Base-by-base conservation (phyloP, 225 moss, liverwort and hornwort genomes). In the Sphagnum contortum region DNA sequence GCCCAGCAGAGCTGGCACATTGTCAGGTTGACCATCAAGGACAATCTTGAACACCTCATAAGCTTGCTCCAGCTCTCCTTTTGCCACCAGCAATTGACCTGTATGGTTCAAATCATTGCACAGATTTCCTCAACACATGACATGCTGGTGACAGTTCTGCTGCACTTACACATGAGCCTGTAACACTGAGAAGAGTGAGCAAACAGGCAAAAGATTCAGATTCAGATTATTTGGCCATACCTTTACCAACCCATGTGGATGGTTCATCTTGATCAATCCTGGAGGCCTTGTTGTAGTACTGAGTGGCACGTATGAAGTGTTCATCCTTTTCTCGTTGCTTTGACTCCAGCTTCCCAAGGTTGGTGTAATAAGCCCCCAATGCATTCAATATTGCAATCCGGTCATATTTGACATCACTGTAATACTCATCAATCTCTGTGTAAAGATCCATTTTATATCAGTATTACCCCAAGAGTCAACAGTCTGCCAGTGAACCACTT, bases 221-320 rank as follows among this genome's bases (percentile, higher is more conserved):
- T 12, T 48, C 44, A 45, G 59, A 7, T 11, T 45, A 68, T 12
- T 5, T 49, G 3, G 9, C 47, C 66, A 10, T 70, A 80, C 81
- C 98, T 75, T 98, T 98, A 9, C 98, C 98, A 55, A 98, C 98
- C 98, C 98, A 98, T 5, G 98, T 98, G 12, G 91, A 87, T 9
- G 98, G 89, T 71, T 98, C 98, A 68, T 98, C 89, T 68, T 93
- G 98, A 67, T 98, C 98, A 71, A 98, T 98, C 76, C 93, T 82
- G 2, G 93, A 98, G 3, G 98, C 98, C 71, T 89, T 91, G 66
- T 98, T 98, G 13, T 98, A 93, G 59, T 93, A 89, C 10, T 98
- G 91, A 48, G 91, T 93, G 12, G 98, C 98, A 14, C 89, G 87
- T 11, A 93, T 93, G 12, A 98, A 98, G 66, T 91, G 89, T 57